A percentile compares a stretch with the other conserved stretches of the same genome.
Evolutionary conservation across 257 asterid species (phyloP).

Genomic region (Asclepias syriaca): DNA sequence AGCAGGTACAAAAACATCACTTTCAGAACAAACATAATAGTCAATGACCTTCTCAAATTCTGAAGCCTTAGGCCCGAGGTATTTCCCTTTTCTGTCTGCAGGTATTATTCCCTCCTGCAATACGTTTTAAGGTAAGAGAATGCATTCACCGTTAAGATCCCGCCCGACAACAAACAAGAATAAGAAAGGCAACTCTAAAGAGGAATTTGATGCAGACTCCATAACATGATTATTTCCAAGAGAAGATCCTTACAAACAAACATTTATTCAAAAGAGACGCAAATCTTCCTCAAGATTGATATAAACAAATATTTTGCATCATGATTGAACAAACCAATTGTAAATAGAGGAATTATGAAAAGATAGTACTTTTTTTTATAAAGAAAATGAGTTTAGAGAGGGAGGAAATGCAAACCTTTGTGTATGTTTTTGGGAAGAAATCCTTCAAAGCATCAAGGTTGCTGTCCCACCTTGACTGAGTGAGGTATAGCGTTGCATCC

Average conservation of each 20-base stretch:
- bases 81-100: slow-evolving; percentile 32
- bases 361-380: neutral
- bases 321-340: neutral
- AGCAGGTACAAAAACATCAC: slow-evolving; percentile 55
- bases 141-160: neutral
- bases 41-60: slow-evolving; percentile 41
- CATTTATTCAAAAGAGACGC: neutral
- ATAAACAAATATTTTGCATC: neutral
- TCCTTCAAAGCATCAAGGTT: slow-evolving; percentile 70
- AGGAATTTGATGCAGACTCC: neutral
- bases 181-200: neutral
- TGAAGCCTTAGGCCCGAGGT: slow-evolving; percentile 31
- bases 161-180: neutral
- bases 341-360: neutral
- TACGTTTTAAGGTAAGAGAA: slow-evolving; percentile 4
- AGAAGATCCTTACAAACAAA: neutral
- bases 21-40: slow-evolving; percentile 31
- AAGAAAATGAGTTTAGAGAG: neutral
- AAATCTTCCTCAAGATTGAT: neutral
- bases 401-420: slow-evolving; percentile 47
- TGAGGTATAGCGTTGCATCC: slow-evolving; percentile 71
- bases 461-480: slow-evolving; percentile 81
- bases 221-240: neutral
- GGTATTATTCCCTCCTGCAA: slow-evolving; percentile 76
- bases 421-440: slow-evolving; percentile 70